These are phyloP conservation scores for Dactylellina drechsleri DNA, from an alignment of 2,329 filamentous ascomycete species.

Conservation along the genomic window DNA sequence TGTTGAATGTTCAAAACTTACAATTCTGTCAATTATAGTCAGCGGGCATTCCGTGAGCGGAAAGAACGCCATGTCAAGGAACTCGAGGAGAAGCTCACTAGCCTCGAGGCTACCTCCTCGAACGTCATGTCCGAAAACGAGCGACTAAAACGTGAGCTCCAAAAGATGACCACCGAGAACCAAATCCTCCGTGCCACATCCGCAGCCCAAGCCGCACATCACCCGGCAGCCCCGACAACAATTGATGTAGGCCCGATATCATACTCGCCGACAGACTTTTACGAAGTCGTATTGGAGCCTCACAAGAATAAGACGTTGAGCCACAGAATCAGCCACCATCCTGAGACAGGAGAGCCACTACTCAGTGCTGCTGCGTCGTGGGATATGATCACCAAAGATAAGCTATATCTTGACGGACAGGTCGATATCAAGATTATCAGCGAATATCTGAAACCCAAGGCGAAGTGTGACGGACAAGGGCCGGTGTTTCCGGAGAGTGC, in stretches of 20 bases:
- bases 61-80: conserved; percentile 96
- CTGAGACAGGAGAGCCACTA: conserved; percentile 73
- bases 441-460: conserved; percentile 77
- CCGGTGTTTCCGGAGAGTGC: conserved; percentile 85
- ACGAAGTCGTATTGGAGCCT: conserved; percentile 71
- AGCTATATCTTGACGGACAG: conserved; percentile 77
- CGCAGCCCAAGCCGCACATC: conserved; percentile 63
- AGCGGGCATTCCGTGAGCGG: conserved; percentile 93
- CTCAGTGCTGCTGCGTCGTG: conserved; percentile 82
- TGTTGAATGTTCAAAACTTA: conserved; percentile 31
- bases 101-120: conserved; percentile 77
- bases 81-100: conserved; percentile 83
- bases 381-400: conserved; percentile 86
- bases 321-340: conserved; percentile 74
- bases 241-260: conserved; percentile 74
- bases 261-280: conserved; percentile 78
- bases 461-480: conserved; percentile 85
- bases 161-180: conserved; percentile 87
- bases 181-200: conserved; percentile 88
- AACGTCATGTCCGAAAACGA: conserved; percentile 84
- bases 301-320: conserved; percentile 72
- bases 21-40: conserved; percentile 66
- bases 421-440: conserved; percentile 85
- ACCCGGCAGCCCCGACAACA: conserved; percentile 63
- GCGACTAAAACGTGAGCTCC: conserved; percentile 81